Conservation (phyloP, 2,329 filamentous ascomycete genomes). For the Tolypocladium capitatum region DNA sequence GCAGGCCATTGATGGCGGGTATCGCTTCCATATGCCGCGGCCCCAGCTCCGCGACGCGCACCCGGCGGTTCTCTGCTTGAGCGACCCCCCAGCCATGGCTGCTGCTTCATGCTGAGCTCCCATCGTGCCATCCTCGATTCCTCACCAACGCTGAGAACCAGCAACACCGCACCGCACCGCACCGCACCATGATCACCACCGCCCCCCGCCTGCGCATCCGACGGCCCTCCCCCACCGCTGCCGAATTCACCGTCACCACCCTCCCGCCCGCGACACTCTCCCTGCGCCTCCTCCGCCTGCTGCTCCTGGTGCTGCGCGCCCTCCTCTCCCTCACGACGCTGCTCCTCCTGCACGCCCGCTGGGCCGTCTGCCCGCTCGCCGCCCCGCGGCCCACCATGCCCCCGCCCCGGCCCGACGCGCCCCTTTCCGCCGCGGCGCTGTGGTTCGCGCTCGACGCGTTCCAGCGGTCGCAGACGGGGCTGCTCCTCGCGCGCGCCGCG, state of each 20-base stretch:
- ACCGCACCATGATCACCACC: constrained; percentile 39
- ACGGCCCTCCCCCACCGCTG: constrained; percentile 74
- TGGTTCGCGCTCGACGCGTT: constrained; percentile 13
- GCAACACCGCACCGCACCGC: neutral
- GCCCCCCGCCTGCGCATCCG: constrained; percentile 46
- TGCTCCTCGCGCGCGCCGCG: constrained; percentile 18
- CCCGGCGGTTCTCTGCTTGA: neutral
- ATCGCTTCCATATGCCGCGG: neutral
- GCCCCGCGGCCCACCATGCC: constrained; percentile 6
- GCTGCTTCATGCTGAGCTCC: neutral
- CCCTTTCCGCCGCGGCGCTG: constrained; percentile 10
- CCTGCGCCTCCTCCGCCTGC: constrained; percentile 29
- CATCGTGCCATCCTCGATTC: constrained; percentile 3
- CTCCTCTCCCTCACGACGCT: constrained; percentile 27
- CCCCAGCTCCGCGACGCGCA: neutral
- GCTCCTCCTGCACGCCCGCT: constrained; percentile 37
- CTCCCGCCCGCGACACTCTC: constrained; percentile 40
- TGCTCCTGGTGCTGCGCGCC: constrained; percentile 31
- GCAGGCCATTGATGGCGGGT: neutral
- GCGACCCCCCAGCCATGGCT: neutral
- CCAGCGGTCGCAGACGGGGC: constrained; percentile 18
- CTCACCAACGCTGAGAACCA: neutral
- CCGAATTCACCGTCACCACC: constrained; percentile 84
- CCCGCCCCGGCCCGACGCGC: constrained; percentile 6
- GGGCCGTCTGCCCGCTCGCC: constrained; percentile 21